These are phyloP conservation scores for Panicum miliaceum DNA, from an alignment of 176 grass and related monocot species.

Conservation along the genomic window DNA sequence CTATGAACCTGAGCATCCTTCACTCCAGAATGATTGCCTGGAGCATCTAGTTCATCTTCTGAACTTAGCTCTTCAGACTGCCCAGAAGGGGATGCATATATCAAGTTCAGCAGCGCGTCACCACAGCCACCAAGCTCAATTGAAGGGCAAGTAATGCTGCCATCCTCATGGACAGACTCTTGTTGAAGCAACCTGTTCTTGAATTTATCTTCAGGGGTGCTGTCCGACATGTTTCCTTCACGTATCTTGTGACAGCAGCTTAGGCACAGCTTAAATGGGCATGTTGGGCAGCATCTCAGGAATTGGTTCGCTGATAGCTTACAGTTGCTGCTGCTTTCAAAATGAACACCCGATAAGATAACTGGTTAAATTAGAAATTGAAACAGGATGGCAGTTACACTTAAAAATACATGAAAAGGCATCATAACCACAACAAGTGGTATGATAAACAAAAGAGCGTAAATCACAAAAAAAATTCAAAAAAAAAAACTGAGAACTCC, in stretches of 20 bases:
- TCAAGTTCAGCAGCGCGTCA: slow-evolving; percentile 64
- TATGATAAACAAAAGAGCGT: slow-evolving; percentile 17
- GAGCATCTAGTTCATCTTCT: slow-evolving; percentile 54
- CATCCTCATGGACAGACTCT: slow-evolving; percentile 61
- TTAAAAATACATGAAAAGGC: slow-evolving; percentile 1
- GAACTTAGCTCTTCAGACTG: slow-evolving; percentile 62
- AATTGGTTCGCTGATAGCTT: slow-evolving; percentile 56
- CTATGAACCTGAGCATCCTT: slow-evolving; percentile 44
- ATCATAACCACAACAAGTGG: background rate
- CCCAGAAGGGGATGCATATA: slow-evolving; percentile 53
- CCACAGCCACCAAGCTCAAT: slow-evolving; percentile 87
- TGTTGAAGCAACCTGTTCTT: slow-evolving; percentile 52
- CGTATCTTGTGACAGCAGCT: slow-evolving; percentile 81
- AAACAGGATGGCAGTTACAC: slow-evolving; percentile 35
- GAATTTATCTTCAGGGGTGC: slow-evolving; percentile 60
- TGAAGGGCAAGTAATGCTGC: slow-evolving; percentile 77
- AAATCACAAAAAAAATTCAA: slow-evolving; percentile 7
- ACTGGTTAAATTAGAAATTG: slow-evolving; percentile 9
- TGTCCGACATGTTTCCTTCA: slow-evolving; percentile 48
- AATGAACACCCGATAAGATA: slow-evolving; percentile 5
- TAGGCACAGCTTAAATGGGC: slow-evolving; percentile 85
- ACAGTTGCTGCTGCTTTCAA: slow-evolving; percentile 78
- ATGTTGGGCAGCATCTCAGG: slow-evolving; percentile 75
- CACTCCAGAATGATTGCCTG: slow-evolving; percentile 57
- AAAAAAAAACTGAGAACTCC: slow-evolving; percentile 20